A percentile compares a stretch with the other conserved stretches of the same genome.
Conservation (phyloP, 2,329 filamentous ascomycete genomes). For the Alternaria viburni region DNA sequence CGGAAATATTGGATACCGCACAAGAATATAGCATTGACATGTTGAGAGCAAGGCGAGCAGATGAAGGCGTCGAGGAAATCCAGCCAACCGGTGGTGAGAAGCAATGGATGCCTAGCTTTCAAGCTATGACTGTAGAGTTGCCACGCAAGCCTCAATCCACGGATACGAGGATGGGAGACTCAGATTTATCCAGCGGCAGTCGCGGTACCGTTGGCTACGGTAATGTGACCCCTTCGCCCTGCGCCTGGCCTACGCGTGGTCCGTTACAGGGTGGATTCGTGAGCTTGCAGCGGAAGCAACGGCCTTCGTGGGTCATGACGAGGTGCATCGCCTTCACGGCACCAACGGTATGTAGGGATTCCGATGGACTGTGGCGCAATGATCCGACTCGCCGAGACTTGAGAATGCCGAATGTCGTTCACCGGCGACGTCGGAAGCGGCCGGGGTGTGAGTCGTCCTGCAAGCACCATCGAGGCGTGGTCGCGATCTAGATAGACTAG, state of each 20-base stretch:
- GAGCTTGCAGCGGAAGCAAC: constrained; percentile 12
- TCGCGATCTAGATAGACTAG: constrained; percentile 9
- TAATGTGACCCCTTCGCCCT: constrained; percentile 5
- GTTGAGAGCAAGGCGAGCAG: not conserved
- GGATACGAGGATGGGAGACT: constrained; percentile 3
- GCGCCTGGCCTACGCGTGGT: constrained; percentile 6
- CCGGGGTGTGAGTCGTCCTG: constrained; percentile 11
- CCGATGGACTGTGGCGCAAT: constrained; percentile 4
- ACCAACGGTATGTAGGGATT: not conserved
- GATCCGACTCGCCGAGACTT: constrained; percentile 16
- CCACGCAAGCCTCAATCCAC: constrained; percentile 1
- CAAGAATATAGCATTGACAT: not conserved
- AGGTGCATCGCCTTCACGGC: constrained; percentile 1
- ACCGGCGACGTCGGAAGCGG: constrained; percentile 18
- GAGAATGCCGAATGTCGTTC: constrained; percentile 11
- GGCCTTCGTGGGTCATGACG: constrained; percentile 1
- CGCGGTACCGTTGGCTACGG: constrained; percentile 1
- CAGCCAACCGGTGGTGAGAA: constrained; percentile 9
- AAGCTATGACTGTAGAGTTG: not conserved
- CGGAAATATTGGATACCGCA: not conserved
- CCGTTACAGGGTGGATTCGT: constrained; percentile 1
- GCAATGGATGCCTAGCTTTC: constrained; percentile 13
- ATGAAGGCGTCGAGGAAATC: not conserved
- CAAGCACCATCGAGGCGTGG: constrained; percentile 6
- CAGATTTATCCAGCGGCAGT: not conserved